Conservation (phyloP, 169 alveolate species). For the Eimeria acervulina region DNA sequence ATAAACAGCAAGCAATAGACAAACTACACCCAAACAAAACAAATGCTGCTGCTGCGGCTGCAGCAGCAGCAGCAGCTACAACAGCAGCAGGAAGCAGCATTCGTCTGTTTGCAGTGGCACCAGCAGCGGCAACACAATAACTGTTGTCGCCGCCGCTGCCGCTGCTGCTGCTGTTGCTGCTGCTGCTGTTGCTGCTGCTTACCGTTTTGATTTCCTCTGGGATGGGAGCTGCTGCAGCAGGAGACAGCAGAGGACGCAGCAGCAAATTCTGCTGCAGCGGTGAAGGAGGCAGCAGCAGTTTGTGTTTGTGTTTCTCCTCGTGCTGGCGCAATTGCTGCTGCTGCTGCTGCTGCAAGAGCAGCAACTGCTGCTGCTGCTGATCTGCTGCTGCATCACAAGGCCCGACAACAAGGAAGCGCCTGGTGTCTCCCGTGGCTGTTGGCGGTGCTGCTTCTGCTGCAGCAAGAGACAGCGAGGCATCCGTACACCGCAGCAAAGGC, state of each 20-base stretch:
- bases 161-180: background rate
- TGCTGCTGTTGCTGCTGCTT: background rate
- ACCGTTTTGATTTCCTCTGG: background rate
- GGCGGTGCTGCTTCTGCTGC: conserved; percentile 45
- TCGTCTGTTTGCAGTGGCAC: background rate
- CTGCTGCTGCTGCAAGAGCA: conserved; percentile 13
- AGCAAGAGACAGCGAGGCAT: conserved; percentile 10
- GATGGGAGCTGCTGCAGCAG: background rate
- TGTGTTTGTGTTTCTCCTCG: background rate
- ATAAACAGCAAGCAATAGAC: no score
- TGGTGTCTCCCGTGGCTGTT: background rate
- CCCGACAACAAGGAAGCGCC: conserved; percentile 33
- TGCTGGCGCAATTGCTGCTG: conserved; percentile 20
- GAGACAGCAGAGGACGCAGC: no score
- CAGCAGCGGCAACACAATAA: background rate
- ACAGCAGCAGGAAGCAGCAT: background rate
- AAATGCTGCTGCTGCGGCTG: no score
- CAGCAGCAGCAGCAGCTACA: background rate
- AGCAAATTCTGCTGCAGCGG: no score
- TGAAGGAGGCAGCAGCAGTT: background rate
- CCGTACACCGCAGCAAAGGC: conserved; percentile 27
- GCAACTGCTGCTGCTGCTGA: conserved; percentile 23
- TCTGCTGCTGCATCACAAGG: background rate
- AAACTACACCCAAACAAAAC: no score
- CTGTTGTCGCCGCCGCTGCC: background rate